These are phyloP conservation scores for Phytophthora aleatoria DNA, from an alignment of 352 stramenopile species.

Conservation along the genomic window DNA sequence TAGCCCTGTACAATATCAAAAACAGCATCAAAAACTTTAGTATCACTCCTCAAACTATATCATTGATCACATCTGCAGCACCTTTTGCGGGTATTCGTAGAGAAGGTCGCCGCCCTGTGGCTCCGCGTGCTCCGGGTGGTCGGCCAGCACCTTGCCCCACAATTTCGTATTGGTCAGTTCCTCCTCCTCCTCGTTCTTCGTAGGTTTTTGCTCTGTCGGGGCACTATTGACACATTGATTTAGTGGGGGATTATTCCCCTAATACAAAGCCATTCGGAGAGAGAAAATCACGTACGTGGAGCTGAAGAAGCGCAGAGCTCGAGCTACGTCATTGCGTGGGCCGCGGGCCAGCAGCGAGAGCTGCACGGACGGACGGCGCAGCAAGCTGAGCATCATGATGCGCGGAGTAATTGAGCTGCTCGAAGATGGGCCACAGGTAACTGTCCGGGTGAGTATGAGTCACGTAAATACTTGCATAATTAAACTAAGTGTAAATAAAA, in stretches of 20 bases:
- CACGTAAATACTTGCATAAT: not conserved
- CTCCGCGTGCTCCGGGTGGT: constrained; percentile 57
- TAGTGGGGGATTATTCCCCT: not conserved
- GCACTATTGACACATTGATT: constrained; percentile 24
- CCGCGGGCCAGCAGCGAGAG: constrained; percentile 14
- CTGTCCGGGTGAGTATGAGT: constrained; percentile 8
- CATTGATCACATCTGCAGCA: constrained; percentile 13
- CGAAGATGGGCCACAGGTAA: constrained; percentile 32
- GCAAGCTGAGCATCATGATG: constrained; percentile 35
- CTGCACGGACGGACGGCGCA: constrained; percentile 33
- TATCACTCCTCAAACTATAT: not conserved
- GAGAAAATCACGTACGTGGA: constrained; percentile 34
- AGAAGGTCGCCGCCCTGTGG: constrained; percentile 70
- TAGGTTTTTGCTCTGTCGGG: constrained; percentile 21
- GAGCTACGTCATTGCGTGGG: constrained; percentile 10
- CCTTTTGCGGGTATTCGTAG: constrained; percentile 87
- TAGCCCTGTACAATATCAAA: constrained; percentile 51
- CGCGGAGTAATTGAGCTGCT: constrained; percentile 16
- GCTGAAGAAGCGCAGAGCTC: constrained; percentile 40
- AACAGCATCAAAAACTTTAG: constrained; percentile 8
- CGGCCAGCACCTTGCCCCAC: constrained; percentile 69
- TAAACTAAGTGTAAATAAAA: not conserved
- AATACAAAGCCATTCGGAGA: not conserved
- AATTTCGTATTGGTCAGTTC: constrained; percentile 73
- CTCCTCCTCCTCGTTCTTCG: constrained; percentile 41